Conservation (phyloP, 129 eudicot genomes). For the Kitagawia praeruptora region DNA sequence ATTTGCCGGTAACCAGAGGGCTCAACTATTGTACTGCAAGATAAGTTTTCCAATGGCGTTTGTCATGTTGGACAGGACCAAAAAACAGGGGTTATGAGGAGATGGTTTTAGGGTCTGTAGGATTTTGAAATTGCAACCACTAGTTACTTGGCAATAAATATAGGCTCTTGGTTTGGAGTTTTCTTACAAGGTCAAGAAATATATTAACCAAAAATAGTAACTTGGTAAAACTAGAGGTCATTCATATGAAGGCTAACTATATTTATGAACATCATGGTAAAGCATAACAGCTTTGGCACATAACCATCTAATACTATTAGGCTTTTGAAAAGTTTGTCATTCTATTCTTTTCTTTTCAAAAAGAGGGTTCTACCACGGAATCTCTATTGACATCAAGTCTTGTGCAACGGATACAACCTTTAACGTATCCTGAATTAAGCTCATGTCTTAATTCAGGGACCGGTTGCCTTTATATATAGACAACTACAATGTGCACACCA, state of each 20-base stretch:
- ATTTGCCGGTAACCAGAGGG: constrained; percentile 4
- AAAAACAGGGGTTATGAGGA: neutral
- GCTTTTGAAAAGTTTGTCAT: too few relatives aligned
- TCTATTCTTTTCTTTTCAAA: neutral
- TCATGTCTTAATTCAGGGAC: too few relatives aligned
- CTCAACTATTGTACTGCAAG: neutral
- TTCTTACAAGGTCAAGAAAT: neutral
- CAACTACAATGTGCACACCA: neutral
- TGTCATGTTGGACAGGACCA: neutral
- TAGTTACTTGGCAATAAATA: constrained; percentile 7
- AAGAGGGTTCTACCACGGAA: too few relatives aligned
- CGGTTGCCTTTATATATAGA: too few relatives aligned
- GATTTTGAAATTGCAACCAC: constrained; percentile 6
- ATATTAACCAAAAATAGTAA: neutral
- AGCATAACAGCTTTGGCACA: neutral
- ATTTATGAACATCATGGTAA: neutral
- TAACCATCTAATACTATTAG: neutral
- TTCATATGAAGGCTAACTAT: neutral
- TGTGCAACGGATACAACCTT: neutral
- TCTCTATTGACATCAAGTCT: neutral
- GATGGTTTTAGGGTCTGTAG: constrained; percentile 1
- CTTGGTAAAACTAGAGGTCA: neutral
- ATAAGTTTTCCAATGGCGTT: neutral
- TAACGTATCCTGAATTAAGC: too few relatives aligned
- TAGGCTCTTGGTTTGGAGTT: neutral